These are phyloP conservation scores for Pleurotus pulmonarius DNA, from an alignment of 768 basidiomycete genomes.

Conservation along the genomic window DNA sequence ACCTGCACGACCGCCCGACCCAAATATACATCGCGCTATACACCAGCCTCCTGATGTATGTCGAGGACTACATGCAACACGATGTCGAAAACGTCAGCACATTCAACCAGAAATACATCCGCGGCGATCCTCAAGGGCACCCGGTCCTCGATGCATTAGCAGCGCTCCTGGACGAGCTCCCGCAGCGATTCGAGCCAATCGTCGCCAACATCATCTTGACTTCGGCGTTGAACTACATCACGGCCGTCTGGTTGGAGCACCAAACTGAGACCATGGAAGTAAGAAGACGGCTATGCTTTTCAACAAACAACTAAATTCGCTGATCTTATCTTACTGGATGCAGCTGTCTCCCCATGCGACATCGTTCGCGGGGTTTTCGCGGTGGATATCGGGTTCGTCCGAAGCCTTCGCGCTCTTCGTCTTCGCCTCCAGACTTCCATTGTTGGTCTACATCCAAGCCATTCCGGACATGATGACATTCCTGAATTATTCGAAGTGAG, in stretches of 20 bases:
- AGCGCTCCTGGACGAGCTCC: background rate
- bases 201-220: background rate
- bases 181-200: background rate
- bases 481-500: conserved; percentile 10
- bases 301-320: background rate
- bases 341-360: conserved; percentile 1
- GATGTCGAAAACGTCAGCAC: background rate
- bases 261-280: background rate
- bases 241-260: conserved; percentile 1
- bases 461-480: conserved; percentile 9
- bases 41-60: background rate
- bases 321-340: background rate
- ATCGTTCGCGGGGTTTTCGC: conserved; percentile 1
- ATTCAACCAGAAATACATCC: background rate
- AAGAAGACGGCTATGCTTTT: background rate
- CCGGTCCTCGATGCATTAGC: background rate
- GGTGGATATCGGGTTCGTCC: conserved; percentile 5
- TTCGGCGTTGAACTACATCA: background rate
- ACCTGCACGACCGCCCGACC: background rate
- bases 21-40: conserved; percentile 1
- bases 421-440: background rate
- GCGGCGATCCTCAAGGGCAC: background rate
- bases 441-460: conserved; percentile 7
- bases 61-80: conserved; percentile 1
- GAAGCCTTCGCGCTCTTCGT: conserved; percentile 1